Conservation (phyloP, 2,329 filamentous ascomycete genomes). For the Pezicula neosporulosa region DNA sequence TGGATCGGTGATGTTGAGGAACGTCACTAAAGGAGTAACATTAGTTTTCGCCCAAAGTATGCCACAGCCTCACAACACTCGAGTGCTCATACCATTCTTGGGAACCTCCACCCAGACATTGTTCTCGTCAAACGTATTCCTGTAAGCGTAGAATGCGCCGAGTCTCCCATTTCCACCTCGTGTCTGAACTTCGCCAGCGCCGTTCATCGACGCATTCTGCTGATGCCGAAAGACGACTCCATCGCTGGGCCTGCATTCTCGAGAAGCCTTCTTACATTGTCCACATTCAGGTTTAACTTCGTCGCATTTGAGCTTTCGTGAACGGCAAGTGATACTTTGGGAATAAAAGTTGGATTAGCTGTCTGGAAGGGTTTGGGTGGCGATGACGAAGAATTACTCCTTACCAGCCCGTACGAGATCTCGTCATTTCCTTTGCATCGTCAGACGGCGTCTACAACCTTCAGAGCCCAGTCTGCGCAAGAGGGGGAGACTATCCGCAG, state of each 20-base stretch:
- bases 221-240: constrained; percentile 66
- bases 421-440: constrained; percentile 24
- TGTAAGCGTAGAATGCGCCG: constrained; percentile 62
- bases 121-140: constrained; percentile 59
- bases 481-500: no score
- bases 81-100: constrained; percentile 41
- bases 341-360: background rate
- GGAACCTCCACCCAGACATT: constrained; percentile 62
- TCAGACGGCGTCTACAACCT: constrained; percentile 1
- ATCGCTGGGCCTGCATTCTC: constrained; percentile 57
- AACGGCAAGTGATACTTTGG: constrained; percentile 51
- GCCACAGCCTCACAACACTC: background rate
- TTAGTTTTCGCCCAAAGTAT: constrained; percentile 1
- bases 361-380: background rate
- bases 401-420: constrained; percentile 34
- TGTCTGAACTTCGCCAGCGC: constrained; percentile 33
- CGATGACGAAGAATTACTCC: background rate
- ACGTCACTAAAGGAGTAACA: constrained; percentile 44
- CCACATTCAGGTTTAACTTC: constrained; percentile 58
- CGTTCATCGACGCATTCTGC: constrained; percentile 67
- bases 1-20: constrained; percentile 59
- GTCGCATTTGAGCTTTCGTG: constrained; percentile 62
- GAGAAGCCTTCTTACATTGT: constrained; percentile 54
- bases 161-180: constrained; percentile 33
- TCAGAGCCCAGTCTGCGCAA: no score